Percentiles rank a stretch among this genome's conserved stretches.
Evolutionary conservation across 257 asterid species (phyloP).

Genomic region (Solanum appendiculatum): DNA sequence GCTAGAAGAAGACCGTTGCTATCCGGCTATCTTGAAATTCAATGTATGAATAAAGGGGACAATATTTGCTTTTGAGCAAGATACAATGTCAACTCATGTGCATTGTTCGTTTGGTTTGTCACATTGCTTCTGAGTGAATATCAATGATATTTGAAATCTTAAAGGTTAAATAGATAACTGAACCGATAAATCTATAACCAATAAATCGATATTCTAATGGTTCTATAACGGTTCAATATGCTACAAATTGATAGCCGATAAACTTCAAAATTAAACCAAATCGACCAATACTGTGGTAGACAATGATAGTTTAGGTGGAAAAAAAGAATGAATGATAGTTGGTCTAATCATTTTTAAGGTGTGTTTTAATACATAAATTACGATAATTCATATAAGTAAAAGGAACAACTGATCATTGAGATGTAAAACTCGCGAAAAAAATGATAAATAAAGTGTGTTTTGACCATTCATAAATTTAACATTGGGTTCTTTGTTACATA

Average conservation of each 20-base stretch:
- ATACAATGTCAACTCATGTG: not conserved
- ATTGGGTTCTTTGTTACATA: not conserved
- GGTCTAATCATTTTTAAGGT: not conserved
- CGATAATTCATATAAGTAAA: too few relatives aligned
- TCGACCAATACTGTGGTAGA: not conserved
- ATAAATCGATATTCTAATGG: too few relatives aligned
- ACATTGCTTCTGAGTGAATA: too few relatives aligned
- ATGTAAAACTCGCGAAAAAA: accelerated
- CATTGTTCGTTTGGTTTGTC: not conserved
- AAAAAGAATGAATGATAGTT: not conserved
- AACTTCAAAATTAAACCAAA: too few relatives aligned
- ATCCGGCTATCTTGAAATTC: too few relatives aligned
- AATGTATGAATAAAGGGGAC: too few relatives aligned
- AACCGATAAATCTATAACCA: too few relatives aligned
- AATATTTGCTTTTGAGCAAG: too few relatives aligned
- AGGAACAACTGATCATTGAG: accelerated
- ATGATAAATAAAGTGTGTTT: not conserved
- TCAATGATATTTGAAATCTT: not conserved
- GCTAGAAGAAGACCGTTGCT: too few relatives aligned
- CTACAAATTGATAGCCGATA: too few relatives aligned
- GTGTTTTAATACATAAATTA: not conserved
- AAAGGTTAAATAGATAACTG: too few relatives aligned
- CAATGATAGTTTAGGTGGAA: not conserved
- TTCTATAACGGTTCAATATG: too few relatives aligned
- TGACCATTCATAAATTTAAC: not conserved